Evolutionary conservation across 2,329 filamentous ascomycete species (phyloP), one percentile per base, ranked within the genome.

Genomic region (Colletotrichum costaricense): DNA sequence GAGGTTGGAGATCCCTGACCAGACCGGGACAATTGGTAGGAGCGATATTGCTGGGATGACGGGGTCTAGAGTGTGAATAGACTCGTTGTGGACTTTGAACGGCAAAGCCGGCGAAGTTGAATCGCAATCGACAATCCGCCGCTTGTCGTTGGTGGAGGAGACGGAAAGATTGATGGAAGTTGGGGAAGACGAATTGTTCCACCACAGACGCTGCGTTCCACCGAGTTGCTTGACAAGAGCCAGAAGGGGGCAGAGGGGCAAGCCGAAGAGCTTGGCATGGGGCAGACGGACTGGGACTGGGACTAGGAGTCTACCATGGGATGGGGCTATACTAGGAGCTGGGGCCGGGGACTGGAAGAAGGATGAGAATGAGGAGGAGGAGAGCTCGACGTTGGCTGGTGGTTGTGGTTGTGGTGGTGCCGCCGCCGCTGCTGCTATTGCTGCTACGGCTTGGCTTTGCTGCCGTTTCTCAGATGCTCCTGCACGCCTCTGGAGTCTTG

Each of bases 131-230:
- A 62, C 57, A 75, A 69, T 70, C 49, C 56, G 66, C 26, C 28
- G 64, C 26, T 28, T 66, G 69, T 75, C 74, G 73, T 75, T 75
- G 74, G 74, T 75, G 74, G 74, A 75, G 66, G 73, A 72, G 70
- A 73, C 62, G 73, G 69, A 69, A 63, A 72, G 72, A 69, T 58
- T 72, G 73, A 69, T 69, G 72, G 67, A 71, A 69, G 63, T 73
- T 63, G 63, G 64, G 69, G 60, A 68, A 57, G 74, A 63, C 28
- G 66, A 75, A 73, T 75, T 75, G 73, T 75, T 75, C 74, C 74
- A 75, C 74, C 74, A 75, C 68, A 75, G 74, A 74, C 54, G 59
- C 73, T 38, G 72, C 63, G 72, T 69, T 75, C 68, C 69, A 75
- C 63, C 55, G 49, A 56, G 62, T 60, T 57, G 52, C 56, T 72